Evolutionary conservation across 1,284 basidiomycete genomes (phyloP), one percentile per base, ranked within the genome.

Genomic region (Sphagnurus paluster): DNA sequence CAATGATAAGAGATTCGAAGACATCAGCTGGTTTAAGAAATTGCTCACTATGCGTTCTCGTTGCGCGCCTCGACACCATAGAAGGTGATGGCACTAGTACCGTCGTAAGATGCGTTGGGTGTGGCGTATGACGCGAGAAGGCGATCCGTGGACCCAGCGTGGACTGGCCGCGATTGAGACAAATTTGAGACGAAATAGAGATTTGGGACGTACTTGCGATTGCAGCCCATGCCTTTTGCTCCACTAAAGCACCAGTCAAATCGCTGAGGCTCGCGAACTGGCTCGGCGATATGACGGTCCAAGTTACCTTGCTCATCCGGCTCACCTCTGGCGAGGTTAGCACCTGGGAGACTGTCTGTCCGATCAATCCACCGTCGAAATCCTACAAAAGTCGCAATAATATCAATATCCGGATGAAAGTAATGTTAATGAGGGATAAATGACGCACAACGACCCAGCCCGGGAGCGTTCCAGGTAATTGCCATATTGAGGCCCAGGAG

Each of bases 311-410:
- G 11, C 28, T 14, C 13, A 33, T 9, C 60, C 25, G 39, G 54
- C 20, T 42, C 10, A 39, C 42, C 37, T 13, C 56, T 50, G 7
- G 65, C 49, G 6, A 47, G 53, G 20, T 59, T 60, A 79, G 54
- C 6, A 60, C 59, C 45, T 60, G 52, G 1, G 61, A 59, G n/a
- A 79, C 70, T 1, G 56, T 56, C 35, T 67, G 60, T 3, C 79
- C 77, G 16, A 79, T 62, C 10, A 58, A 51, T n/a, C 63, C 70
- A 4, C 74, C 74, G 47, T 80, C 79, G 48, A 80, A 81, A 55
- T 80, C 76, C 77, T 80, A 40, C 9, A 24, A 17, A 23, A 26
- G 10, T 39, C 5, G 33, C 11, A 28, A 20, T 30, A 33, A n/a
- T n/a, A n/a, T n/a, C n/a, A n/a, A n/a, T n/a, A n/a, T n/a, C n/a